These are phyloP conservation scores for Ophiocordyceps camponoti-floridani DNA, from an alignment of 2,329 filamentous ascomycete genomes.

Conservation along the genomic window DNA sequence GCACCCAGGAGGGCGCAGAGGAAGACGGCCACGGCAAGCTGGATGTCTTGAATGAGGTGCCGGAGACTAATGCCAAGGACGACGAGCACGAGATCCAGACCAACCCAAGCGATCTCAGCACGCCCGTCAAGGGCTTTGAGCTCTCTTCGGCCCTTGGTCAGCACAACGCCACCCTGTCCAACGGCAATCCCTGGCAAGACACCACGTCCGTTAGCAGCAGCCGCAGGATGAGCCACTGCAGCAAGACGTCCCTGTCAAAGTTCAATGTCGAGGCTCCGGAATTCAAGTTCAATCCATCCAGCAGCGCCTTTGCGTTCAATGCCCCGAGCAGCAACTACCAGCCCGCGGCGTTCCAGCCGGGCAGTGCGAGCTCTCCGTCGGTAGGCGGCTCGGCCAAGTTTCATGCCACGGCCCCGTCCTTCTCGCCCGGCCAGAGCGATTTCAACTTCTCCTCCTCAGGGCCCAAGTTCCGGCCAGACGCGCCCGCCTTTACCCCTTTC, in stretches of 20 bases:
- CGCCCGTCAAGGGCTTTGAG: constrained; percentile 35
- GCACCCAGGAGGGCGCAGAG: constrained; percentile 19
- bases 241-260: constrained; percentile 55
- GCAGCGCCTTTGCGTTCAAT: constrained; percentile 29
- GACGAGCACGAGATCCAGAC: constrained; percentile 53
- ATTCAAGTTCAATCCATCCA: constrained; percentile 57
- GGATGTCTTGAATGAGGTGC: constrained; percentile 20
- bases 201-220: constrained; percentile 20
- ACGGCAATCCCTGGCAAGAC: constrained; percentile 47
- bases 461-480: constrained; percentile 57
- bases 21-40: constrained; percentile 21
- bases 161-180: constrained; percentile 35
- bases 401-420: constrained; percentile 51
- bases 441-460: constrained; percentile 53
- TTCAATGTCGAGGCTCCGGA: constrained; percentile 81
- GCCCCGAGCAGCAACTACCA: constrained; percentile 30
- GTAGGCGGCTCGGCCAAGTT: constrained; percentile 29
- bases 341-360: constrained; percentile 27
- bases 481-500: constrained; percentile 56
- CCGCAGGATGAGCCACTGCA: constrained; percentile 35
- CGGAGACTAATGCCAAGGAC: constrained; percentile 16
- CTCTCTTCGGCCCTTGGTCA: constrained; percentile 23
- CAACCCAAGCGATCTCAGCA: constrained; percentile 55
- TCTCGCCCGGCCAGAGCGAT: constrained; percentile 46
- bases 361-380: constrained; percentile 4